Evolutionary conservation across 768 basidiomycete genomes (phyloP), one percentile per base, ranked within the genome.

Genomic region (Psilocybe cyanescens): DNA sequence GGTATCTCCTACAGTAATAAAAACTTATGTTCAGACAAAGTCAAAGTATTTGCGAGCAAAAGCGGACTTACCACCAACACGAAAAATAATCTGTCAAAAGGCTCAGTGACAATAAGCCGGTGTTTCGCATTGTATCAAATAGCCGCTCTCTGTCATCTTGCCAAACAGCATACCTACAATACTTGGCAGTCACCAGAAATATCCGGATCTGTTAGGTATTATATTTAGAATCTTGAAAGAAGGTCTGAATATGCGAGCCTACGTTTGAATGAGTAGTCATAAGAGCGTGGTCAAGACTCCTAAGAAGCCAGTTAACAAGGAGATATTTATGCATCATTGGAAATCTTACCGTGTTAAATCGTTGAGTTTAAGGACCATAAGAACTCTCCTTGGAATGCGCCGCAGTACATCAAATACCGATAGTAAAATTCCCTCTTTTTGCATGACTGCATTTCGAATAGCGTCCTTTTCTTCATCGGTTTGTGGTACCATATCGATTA

Each of bases 151-250:
- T 76, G 57, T 95, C 88, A 66, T 90, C 89, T 55, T 82, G 79
- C 92, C 92, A 94, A 3, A 92, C 87, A 7, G 93, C 90, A 9
- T 79, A 80, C 54, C 87, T 81, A 71, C 96, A 97, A 75, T 92
- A 97, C 69, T 92, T 90, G 6, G 95, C 95, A 14, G 91, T 91
- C 59, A 98, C 90, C 33, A 98, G 71, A 74, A 98, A 99, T 70
- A 99, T 87, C 17, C 97, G 90, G 60, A 88, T 81, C 83, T 93
- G 71, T 14, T 71, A 69, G 72, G 66, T 33, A 17, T 31, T 58
- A 37, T 6, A 17, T 54, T 17, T 24, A n/a, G 45, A 51, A 9
- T 17, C 17, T 16, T 19, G 14, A 41, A 19, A 37, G 31, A 60
- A 29, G 11, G 58, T 19, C 7, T 44, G 14, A 24, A 35, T 24